Conservation (phyloP, 352 stramenopile genomes). For the Phytophthora hybrid region DNA sequence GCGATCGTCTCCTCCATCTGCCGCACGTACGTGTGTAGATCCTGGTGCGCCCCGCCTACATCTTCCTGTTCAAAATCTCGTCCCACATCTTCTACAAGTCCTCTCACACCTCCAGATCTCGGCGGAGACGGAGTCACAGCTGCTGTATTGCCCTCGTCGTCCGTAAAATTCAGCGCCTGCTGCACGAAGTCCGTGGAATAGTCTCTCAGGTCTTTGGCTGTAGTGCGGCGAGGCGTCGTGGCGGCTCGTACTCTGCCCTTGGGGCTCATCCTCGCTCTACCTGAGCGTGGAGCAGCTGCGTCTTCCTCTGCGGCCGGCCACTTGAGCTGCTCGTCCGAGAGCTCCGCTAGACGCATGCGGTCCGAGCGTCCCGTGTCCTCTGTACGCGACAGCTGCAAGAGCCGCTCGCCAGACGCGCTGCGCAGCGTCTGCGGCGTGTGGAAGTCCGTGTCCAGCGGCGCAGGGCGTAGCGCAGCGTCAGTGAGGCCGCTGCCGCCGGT, state of each 20-base stretch:
- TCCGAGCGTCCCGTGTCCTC: slow-evolving; percentile 61
- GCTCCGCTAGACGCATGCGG: slow-evolving; percentile 79
- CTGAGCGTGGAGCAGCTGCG: slow-evolving; percentile 2
- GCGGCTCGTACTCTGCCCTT: slow-evolving; percentile 32
- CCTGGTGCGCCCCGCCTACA: slow-evolving; percentile 48
- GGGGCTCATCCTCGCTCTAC: slow-evolving; percentile 38
- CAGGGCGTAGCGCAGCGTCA: slow-evolving; percentile 5
- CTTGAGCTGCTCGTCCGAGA: slow-evolving; percentile 75
- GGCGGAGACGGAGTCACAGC: slow-evolving; percentile 19
- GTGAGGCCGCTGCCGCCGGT: slow-evolving; percentile 2
- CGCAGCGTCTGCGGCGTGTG: slow-evolving; percentile 44
- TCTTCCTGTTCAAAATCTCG: slow-evolving; percentile 20
- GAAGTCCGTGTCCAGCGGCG: slow-evolving; percentile 34
- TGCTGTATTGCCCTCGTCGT: slow-evolving; percentile 43
- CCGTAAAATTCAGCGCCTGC: slow-evolving; percentile 75
- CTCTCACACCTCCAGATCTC: slow-evolving; percentile 17
- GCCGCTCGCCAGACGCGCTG: slow-evolving; percentile 48
- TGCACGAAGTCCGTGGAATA: slow-evolving; percentile 82
- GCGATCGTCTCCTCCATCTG: slow-evolving; percentile 87
- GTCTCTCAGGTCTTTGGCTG: slow-evolving; percentile 65
- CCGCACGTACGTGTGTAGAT: slow-evolving; percentile 76
- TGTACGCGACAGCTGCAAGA: slow-evolving; percentile 58
- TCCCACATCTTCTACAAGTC: slow-evolving; percentile 22
- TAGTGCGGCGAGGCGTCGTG: slow-evolving; percentile 53
- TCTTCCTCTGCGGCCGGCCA: slow-evolving; percentile 42